Conservation (phyloP, 179 eudicot genomes). For the Beta corolliflora region DNA sequence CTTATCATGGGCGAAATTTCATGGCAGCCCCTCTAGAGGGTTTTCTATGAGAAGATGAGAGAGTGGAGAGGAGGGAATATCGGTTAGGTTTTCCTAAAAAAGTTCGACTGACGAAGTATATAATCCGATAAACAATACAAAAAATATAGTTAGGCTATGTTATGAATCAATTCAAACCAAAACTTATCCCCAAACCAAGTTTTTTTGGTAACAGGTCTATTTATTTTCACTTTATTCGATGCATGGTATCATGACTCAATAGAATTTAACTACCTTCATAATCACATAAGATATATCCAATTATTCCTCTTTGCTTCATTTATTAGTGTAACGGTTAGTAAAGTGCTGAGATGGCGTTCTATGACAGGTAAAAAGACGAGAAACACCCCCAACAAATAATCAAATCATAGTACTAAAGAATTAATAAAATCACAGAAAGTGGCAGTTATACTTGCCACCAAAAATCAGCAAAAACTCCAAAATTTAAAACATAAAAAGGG, state of each 20-base stretch:
- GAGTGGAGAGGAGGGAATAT: too few relatives aligned
- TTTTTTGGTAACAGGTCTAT: not conserved
- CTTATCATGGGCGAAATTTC: too few relatives aligned
- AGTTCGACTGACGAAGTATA: too few relatives aligned
- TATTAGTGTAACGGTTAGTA: conserved; percentile 5
- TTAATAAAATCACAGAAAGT: conserved; percentile 3
- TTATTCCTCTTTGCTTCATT: conserved; percentile 2
- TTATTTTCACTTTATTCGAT: not conserved
- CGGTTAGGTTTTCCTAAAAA: too few relatives aligned
- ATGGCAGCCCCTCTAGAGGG: too few relatives aligned
- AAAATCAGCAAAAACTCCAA: not conserved
- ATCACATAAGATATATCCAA: not conserved
- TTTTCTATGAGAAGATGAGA: too few relatives aligned
- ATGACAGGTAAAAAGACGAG: not conserved
- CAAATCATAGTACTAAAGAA: not conserved
- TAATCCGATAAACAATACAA: too few relatives aligned
- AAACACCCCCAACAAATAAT: not conserved
- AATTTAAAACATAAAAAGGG: conserved; percentile 5
- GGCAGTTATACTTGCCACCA: conserved; percentile 30
- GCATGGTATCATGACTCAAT: conserved; percentile 8
- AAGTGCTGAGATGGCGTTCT: conserved; percentile 1
- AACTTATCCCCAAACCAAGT: not conserved
- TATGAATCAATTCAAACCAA: not conserved
- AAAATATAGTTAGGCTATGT: not conserved
- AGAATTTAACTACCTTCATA: conserved; percentile 17